Base-by-base conservation (phyloP, 768 basidiomycete genomes). In the Mycena capillaripes region DNA sequence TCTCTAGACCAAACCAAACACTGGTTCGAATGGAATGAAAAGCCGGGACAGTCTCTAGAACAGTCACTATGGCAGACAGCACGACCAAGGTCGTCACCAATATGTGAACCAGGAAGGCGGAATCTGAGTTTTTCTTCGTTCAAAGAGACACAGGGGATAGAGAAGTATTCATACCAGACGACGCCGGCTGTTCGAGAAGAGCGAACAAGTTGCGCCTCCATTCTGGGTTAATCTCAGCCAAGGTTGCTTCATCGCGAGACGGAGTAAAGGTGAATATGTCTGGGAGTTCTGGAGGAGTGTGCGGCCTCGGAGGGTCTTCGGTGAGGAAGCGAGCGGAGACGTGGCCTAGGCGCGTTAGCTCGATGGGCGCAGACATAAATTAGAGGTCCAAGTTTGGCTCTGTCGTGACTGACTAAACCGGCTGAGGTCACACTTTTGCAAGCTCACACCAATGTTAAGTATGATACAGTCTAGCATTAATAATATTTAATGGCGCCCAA, bases 1-100 rank as follows among this genome's bases (percentile, higher is more conserved):
- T 96, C 83, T 97, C 96, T 25, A 96, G 79, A 1, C 96, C 96
- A 72, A 97, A 97, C 90, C 96, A 95, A 9, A 93, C 84, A 42
- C 90, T 85, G 17, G 88, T 89, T 3, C 91, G 88, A 3, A 92
- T 89, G 12, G 88, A 87, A 78, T 93, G 93, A 73, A 95, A 91
- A 1, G 89, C 87, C 0, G 93, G 94, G 1, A 95, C 91, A 0
- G 95, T 95, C 80, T 95, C 94, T 29, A 95, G 82, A 5, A 95
- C 86, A 0, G 94, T 95, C 30, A 95, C 89, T 44, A 93, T 73
- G 1, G 94, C 94, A 1, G 92, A 93, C 72, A 92, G 80, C 3
- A 95, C 78, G 72, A 97, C 96, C 48, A 94, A 85, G 16, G 86
- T 86, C 0, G 94, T 66, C 27, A 61, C 60, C 4, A 46, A 27